phyloP scores from a whole-genome alignment of 768 basidiomycete species.

The Lentinus tigrinus region DNA sequence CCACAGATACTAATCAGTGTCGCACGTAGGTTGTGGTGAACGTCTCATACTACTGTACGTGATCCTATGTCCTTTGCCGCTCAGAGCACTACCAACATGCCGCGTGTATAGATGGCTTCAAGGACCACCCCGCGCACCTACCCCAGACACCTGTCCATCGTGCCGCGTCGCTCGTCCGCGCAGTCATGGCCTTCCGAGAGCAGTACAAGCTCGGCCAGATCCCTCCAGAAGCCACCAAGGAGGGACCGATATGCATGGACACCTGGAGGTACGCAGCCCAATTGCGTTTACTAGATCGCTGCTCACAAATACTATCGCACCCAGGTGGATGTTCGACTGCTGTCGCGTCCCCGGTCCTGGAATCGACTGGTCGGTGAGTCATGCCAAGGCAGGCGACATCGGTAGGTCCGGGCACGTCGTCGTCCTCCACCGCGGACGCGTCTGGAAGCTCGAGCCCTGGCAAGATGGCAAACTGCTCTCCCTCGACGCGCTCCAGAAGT shows the following conservation, averaged over 20 bases:
- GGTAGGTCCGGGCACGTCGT: slow-evolving; percentile 78
- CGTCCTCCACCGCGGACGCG: slow-evolving; percentile 79
- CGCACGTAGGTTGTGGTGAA: slow-evolving; percentile 70
- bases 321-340: slow-evolving; percentile 94
- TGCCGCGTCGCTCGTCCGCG: slow-evolving; percentile 70
- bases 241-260: slow-evolving; percentile 81
- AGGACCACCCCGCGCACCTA: slow-evolving; percentile 60
- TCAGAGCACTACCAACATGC: background rate
- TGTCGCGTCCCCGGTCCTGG: slow-evolving; percentile 74
- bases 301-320: background rate
- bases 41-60: slow-evolving; percentile 89
- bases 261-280: slow-evolving; percentile 60
- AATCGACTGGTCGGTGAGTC: slow-evolving; percentile 61
- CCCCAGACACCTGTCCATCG: slow-evolving; percentile 57
- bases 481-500: slow-evolving; percentile 66
- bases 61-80: background rate
- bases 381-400: slow-evolving; percentile 49
- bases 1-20: background rate
- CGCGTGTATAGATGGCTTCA: slow-evolving; percentile 67
- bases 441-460: slow-evolving; percentile 76
- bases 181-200: slow-evolving; percentile 72
- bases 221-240: slow-evolving; percentile 63
- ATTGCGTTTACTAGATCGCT: background rate
- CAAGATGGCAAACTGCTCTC: slow-evolving; percentile 57
- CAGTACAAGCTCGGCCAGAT: slow-evolving; percentile 65